Conservation (phyloP, 1,284 basidiomycete genomes). For the Hymenochaete sp. region DNA sequence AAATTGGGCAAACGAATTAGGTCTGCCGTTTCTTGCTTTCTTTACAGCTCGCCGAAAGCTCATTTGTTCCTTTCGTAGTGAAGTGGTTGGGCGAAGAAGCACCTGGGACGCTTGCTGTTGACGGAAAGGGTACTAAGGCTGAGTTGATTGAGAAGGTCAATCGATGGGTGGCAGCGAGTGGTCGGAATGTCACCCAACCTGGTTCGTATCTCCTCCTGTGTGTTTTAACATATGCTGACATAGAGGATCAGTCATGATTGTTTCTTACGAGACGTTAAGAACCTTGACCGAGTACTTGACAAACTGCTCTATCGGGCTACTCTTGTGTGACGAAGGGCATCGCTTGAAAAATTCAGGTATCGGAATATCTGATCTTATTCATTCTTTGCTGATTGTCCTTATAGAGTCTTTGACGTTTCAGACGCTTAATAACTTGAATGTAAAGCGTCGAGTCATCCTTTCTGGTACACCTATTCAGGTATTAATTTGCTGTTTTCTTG, state of each 20-base stretch:
- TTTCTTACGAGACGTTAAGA: conserved; percentile 96
- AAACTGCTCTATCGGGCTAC: conserved; percentile 76
- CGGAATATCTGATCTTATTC: conserved; percentile 19
- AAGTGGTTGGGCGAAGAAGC: conserved; percentile 91
- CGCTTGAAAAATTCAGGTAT: conserved; percentile 91
- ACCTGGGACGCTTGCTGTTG: conserved; percentile 74
- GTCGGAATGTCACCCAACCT: conserved; percentile 83
- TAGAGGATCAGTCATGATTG: conserved; percentile 84
- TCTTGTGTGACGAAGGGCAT: conserved; percentile 97
- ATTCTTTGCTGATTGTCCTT: background rate
- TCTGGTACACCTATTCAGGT: conserved; percentile 96
- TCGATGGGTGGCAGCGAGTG: conserved; percentile 81
- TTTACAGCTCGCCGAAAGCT: background rate
- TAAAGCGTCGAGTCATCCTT: conserved; percentile 91
- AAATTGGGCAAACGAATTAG: conserved; percentile 98
- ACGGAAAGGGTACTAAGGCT: conserved; percentile 83
- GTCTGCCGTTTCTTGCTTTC: conserved; percentile 34
- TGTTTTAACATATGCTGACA: background rate
- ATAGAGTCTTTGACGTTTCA: conserved; percentile 85
- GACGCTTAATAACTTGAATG: conserved; percentile 77
- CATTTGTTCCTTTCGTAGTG: conserved; percentile 34
- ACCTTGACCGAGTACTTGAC: conserved; percentile 70
- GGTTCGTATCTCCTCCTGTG: conserved; percentile 37
- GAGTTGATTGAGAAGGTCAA: conserved; percentile 73
- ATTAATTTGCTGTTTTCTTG: conserved; percentile 10